Evolutionary conservation across 2,329 filamentous ascomycete genomes (phyloP), one percentile per base, ranked within the genome.

Genomic region (Fusarium caatingaense): DNA sequence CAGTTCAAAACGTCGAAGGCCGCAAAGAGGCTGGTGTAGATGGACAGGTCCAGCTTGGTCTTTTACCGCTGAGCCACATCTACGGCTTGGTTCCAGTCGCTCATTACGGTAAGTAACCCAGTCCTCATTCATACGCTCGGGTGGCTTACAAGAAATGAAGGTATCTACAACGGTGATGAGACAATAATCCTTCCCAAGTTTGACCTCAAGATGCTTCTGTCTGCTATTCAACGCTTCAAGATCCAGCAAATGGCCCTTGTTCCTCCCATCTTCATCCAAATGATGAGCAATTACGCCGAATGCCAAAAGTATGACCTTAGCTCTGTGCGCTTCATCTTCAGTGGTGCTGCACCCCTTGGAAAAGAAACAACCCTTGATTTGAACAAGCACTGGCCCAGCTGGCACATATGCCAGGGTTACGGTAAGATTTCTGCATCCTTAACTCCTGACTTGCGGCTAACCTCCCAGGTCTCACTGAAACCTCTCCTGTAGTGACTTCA

Each of bases 21-120:
- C 78, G 83, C 64, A 77, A 80, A 66, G 71, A 76, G 32, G 72
- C 77, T 7, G 76, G 76, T 15, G 65, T 85, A 18, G 56, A 62
- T 3, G 83, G 79, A 1, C 80, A 86, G 61, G 78, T 86, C 21
- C 81, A 78, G 3, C 85, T 94, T 1, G 92, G 92, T 8, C 83
- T 95, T n/a, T 82, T 95, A 1, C 92, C 92, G 1, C 88, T 93
- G 75, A 94, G 91, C 70, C 93, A 97, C 74, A 96, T 96, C 68
- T 97, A 95, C 78, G 89, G 88, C 6, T 82, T 96, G 37, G 88
- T 93, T 8, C 88, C 93, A 18, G 88, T 93, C 63, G 89, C 88
- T 21, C 68, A 71, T n/a, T 66, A 58, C 18, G 68, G 68, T 69
- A 69, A 21, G 18, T 18, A 9, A 9, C 13, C 11, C 2, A 16